A percentile compares a stretch with the other conserved stretches of the same genome.
phyloP scores from a whole-genome alignment of 1,139 yeast genomes.

The Eremothecium coryli region DNA sequence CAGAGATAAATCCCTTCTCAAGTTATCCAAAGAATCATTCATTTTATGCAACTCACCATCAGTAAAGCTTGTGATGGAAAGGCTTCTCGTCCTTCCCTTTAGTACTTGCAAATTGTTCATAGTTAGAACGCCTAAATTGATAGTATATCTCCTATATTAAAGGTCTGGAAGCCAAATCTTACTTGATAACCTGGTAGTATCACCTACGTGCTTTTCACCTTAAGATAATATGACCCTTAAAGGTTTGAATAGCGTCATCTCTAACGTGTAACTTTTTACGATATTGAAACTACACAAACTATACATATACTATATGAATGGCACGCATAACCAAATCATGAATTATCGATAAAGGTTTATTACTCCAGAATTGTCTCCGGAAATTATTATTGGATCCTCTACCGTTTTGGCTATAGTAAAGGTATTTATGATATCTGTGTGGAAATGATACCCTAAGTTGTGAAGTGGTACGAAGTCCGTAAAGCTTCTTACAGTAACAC shows the following conservation, averaged over 20 bases:
- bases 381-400: conserved; percentile 12
- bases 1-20: conserved; percentile 22
- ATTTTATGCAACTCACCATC: conserved; percentile 25
- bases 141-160: too few species aligned
- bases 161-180: too few species aligned
- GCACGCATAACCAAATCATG: too few species aligned
- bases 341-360: conserved; percentile 12
- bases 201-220: too few species aligned
- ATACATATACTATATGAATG: too few species aligned
- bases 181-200: too few species aligned
- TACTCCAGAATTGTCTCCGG: conserved; percentile 21
- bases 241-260: not conserved
- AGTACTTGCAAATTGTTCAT: not conserved
- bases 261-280: too few species aligned
- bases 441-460: conserved; percentile 3
- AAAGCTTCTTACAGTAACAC: conserved; percentile 7
- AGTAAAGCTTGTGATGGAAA: conserved; percentile 24
- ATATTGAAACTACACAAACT: too few species aligned
- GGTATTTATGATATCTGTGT: conserved; percentile 18
- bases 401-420: conserved; percentile 9
- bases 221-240: not conserved
- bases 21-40: conserved; percentile 24
- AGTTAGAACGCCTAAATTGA: too few species aligned
- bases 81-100: conserved; percentile 23
- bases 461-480: conserved; percentile 1